Evolutionary conservation across 179 eudicot species (phyloP).

Genomic region (Heliamphora pulchella): DNA sequence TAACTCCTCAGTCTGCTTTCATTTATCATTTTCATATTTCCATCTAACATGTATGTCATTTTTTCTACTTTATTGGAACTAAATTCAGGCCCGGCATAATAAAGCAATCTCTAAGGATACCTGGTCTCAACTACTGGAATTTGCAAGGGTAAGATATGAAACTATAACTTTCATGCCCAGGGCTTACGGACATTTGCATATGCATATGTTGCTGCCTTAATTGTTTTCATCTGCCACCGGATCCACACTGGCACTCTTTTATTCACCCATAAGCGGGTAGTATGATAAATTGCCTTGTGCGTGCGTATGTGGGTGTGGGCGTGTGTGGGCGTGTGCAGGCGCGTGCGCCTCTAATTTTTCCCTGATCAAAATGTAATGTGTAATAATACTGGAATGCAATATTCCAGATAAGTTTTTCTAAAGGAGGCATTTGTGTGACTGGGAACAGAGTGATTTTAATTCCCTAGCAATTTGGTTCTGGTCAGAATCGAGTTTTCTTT

Average conservation of each 20-base stretch:
- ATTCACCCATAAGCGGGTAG: no score
- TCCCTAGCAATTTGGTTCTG: background rate
- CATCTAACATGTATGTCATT: background rate
- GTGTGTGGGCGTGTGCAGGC: no score
- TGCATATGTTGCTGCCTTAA: background rate
- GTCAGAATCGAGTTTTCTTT: background rate
- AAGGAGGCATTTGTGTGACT: background rate
- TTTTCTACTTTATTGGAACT: conserved; percentile 6
- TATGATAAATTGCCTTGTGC: background rate
- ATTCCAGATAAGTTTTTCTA: background rate
- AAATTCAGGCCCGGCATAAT: conserved; percentile 66
- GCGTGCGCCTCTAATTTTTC: background rate
- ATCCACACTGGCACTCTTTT: no score
- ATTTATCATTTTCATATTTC: background rate
- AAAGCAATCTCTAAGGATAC: conserved; percentile 91
- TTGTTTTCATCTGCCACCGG: background rate
- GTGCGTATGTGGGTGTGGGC: background rate
- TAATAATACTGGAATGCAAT: background rate
- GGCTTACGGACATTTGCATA: background rate
- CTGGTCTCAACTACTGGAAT: background rate
- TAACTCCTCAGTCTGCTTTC: background rate
- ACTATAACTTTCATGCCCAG: background rate
- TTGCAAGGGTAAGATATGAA: conserved; percentile 11
- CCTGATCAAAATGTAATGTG: background rate
- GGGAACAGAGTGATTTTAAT: background rate